Evolutionary conservation across 2,329 filamentous ascomycete genomes (phyloP), one percentile per base, ranked within the genome.

Genomic region (Chalaropsis ovoidea): DNA sequence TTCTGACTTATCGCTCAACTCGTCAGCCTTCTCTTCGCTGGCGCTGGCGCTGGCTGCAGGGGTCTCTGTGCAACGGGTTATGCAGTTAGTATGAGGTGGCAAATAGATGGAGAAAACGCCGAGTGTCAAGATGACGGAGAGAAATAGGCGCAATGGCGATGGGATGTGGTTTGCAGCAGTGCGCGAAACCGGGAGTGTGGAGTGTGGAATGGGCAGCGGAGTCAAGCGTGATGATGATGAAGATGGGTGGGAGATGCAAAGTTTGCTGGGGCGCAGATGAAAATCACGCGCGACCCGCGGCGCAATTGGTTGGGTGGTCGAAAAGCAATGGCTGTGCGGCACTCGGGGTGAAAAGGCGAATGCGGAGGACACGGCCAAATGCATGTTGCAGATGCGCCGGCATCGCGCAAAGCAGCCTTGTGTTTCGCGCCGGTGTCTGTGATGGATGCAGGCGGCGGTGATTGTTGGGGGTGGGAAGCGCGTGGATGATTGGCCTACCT

Each of bases 11-110:
- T 63, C 63, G 49, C 41, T 58, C 1, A 43, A 47, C 61, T 63
- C 61, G 39, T 66, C 52, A 22, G 56, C 27, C 22, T 65, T 61
- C 24, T 45, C 52, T 56, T 65, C 45, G 45, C 54, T 58, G 42
- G 43, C 61, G 43, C 61, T 63, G 43, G 43, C 61, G 43, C 61
- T 63, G 43, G 43, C 61, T 39, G 41, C 61, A 63, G 61, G 61
- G 61, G 61, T 73, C 58, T 74, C 73, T 66, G 61, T 31, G 60
- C 35, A 61, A 35, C 27, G 19, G 22, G 13, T 41, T 41, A 31
- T 39, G 31, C 54, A 58, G 54, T 58, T 58, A 58, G 54, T 39
- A 58, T 7, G 27, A 17, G 31, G 31, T 13, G 35, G 22, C 47
- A 64, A 41, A 27, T 13, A 24, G 15, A 35, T 22, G 15, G 47